phyloP scores from a whole-genome alignment of 257 asterid species.

The Solanum neorickii region DNA sequence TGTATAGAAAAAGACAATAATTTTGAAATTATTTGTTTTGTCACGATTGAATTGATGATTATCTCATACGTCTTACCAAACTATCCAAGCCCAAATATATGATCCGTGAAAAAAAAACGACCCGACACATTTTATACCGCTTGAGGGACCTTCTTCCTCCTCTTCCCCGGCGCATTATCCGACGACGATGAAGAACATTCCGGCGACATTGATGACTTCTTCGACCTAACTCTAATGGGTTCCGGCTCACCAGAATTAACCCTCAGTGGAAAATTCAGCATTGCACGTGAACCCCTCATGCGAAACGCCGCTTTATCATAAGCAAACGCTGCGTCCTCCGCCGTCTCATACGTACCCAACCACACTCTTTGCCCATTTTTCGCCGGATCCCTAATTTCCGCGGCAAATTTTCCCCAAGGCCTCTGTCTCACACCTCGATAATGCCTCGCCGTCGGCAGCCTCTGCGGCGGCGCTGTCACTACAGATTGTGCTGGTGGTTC shows the following conservation, averaged over 20 bases:
- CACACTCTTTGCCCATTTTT: conserved; percentile 31
- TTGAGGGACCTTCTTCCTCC: conserved; percentile 4
- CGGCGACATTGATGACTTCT: conserved; percentile 1
- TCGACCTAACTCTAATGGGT: conserved; percentile 19
- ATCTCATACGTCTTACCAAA: not conserved
- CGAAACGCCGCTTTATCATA: conserved; percentile 34
- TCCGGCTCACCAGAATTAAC: conserved; percentile 34
- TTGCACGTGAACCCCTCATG: conserved; percentile 36
- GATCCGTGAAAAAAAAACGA: not conserved
- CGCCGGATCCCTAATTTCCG: conserved; percentile 41
- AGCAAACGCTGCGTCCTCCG: conserved; percentile 36
- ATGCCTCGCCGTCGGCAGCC: conserved; percentile 3
- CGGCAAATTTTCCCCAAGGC: conserved; percentile 43
- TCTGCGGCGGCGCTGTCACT: not conserved
- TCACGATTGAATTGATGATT: not conserved
- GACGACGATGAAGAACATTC: not conserved
- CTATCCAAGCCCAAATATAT: not conserved
- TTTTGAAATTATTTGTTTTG: not conserved
- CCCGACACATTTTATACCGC: not conserved
- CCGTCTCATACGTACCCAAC: conserved; percentile 33
- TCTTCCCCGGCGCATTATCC: not conserved
- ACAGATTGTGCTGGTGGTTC: not conserved
- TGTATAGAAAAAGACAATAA: not conserved
- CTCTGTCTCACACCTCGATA: conserved; percentile 32
- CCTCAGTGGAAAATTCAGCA: conserved; percentile 29